Conservation (phyloP, 768 basidiomycete genomes). For the Tulasnella calospora region DNA sequence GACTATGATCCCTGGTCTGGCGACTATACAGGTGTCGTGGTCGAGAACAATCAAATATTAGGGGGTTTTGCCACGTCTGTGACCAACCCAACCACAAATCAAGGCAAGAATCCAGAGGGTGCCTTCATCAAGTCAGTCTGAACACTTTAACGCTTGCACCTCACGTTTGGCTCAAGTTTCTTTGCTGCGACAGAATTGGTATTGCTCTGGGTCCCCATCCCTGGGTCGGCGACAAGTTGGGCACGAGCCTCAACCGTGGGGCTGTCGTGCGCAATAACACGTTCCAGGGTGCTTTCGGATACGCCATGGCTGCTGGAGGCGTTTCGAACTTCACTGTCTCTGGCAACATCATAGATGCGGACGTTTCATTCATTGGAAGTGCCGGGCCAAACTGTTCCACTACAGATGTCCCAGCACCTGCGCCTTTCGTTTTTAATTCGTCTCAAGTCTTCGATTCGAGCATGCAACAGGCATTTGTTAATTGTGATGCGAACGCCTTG, state of each 20-base stretch:
- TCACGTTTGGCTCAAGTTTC: conserved; percentile 13
- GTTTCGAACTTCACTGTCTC: conserved; percentile 62
- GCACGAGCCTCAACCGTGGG: conserved; percentile 51
- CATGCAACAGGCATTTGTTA: conserved; percentile 53
- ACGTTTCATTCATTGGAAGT: conserved; percentile 69
- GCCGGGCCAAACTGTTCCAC: conserved; percentile 60
- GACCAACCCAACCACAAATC: conserved; percentile 39
- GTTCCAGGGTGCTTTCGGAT: conserved; percentile 49
- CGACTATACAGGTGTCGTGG: conserved; percentile 58
- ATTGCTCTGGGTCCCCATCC: conserved; percentile 72
- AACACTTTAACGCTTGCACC: background rate
- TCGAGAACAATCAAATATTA: conserved; percentile 59
- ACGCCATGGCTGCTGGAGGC: conserved; percentile 62
- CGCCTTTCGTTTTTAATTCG: conserved; percentile 55
- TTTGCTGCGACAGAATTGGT: conserved; percentile 51
- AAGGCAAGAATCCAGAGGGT: conserved; percentile 54
- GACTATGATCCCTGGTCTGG: conserved; percentile 66
- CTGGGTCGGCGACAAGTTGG: conserved; percentile 62
- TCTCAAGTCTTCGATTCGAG: conserved; percentile 42
- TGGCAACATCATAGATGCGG: conserved; percentile 57
- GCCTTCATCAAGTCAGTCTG: conserved; percentile 60
- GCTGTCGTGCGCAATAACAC: conserved; percentile 54
- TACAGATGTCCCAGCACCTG: conserved; percentile 48
- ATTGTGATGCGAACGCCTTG: conserved; percentile 52
- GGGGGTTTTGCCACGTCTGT: conserved; percentile 59